phyloP scores from a whole-genome alignment of 306 rosid species.

The Trifolium fragiferum region DNA sequence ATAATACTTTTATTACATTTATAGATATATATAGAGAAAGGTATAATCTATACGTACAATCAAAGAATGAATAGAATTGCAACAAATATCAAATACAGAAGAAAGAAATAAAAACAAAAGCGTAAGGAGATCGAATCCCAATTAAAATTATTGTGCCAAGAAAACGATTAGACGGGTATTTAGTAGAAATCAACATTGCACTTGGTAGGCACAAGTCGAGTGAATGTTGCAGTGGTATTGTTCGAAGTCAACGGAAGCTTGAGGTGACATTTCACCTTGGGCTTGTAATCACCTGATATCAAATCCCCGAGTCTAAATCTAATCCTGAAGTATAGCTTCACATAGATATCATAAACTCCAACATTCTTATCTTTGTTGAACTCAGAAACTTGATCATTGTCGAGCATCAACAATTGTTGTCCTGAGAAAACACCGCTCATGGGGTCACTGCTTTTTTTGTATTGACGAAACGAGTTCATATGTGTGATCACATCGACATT shows the following conservation, averaged over 20 bases:
- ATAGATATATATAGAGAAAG: neutral
- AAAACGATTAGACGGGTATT: neutral
- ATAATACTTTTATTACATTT: no score
- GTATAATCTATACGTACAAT: neutral
- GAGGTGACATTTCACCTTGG: slow-evolving; percentile 58
- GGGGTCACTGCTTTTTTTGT: slow-evolving; percentile 47
- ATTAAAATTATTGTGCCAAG: neutral
- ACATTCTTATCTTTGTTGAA: slow-evolving; percentile 44
- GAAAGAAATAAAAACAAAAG: neutral
- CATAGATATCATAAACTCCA: slow-evolving; percentile 50
- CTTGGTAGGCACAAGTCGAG: slow-evolving; percentile 44
- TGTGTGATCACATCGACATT: slow-evolving; percentile 39
- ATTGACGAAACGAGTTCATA: slow-evolving; percentile 46
- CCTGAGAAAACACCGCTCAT: slow-evolving; percentile 54
- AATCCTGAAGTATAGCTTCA: slow-evolving; percentile 59
- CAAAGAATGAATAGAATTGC: neutral
- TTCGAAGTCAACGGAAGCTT: slow-evolving; percentile 51
- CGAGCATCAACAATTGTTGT: slow-evolving; percentile 20
- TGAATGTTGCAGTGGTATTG: slow-evolving; percentile 20
- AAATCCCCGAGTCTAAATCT: slow-evolving; percentile 54
- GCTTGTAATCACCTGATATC: slow-evolving; percentile 45
- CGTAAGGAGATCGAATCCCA: neutral
- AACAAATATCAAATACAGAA: neutral
- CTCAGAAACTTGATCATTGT: slow-evolving; percentile 20
- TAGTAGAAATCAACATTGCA: slow-evolving; percentile 51